phyloP scores from a whole-genome alignment of 257 asterid species.

The Marsdenia floribunda region DNA sequence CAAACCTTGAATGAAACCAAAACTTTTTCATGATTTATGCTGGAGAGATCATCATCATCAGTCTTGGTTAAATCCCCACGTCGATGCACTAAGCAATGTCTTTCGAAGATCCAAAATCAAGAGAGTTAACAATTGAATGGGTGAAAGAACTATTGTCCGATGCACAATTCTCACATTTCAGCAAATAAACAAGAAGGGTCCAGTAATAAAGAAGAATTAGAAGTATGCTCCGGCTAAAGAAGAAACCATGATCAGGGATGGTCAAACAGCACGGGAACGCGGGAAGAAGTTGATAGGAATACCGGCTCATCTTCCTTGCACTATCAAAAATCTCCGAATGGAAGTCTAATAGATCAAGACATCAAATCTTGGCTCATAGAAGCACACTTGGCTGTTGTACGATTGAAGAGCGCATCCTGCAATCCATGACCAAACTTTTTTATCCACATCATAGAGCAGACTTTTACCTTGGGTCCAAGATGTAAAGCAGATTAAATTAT shows the following conservation, averaged over 20 bases:
- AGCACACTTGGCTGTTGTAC: constrained; percentile 89
- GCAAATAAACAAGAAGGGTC: constrained; percentile 8
- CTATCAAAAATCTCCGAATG: not conserved
- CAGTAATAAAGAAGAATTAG: not conserved
- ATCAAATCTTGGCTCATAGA: constrained; percentile 98
- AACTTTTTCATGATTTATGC: constrained; percentile 18
- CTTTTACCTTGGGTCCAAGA: constrained; percentile 99
- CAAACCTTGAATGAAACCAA: constrained; percentile 15
- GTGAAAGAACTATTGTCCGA: not conserved
- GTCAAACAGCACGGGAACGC: not conserved
- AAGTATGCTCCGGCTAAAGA: not conserved
- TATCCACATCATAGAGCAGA: constrained; percentile 87
- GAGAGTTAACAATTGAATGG: not conserved
- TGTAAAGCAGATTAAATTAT: constrained; percentile 88
- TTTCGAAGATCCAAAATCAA: not conserved
- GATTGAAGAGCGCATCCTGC: constrained; percentile 95
- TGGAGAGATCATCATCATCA: constrained; percentile 5
- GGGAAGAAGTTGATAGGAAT: constrained; percentile 5
- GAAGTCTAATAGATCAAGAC: constrained; percentile 45
- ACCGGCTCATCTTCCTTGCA: not conserved
- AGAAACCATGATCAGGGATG: constrained; percentile 8
- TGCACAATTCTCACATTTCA: constrained; percentile 2
- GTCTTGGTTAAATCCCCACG: constrained; percentile 2
- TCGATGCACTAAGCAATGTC: constrained; percentile 2
- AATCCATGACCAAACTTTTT: constrained; percentile 95